Evolutionary conservation across 2,329 filamentous ascomycete genomes (phyloP).

Genomic region (Blumeria hordei): DNA sequence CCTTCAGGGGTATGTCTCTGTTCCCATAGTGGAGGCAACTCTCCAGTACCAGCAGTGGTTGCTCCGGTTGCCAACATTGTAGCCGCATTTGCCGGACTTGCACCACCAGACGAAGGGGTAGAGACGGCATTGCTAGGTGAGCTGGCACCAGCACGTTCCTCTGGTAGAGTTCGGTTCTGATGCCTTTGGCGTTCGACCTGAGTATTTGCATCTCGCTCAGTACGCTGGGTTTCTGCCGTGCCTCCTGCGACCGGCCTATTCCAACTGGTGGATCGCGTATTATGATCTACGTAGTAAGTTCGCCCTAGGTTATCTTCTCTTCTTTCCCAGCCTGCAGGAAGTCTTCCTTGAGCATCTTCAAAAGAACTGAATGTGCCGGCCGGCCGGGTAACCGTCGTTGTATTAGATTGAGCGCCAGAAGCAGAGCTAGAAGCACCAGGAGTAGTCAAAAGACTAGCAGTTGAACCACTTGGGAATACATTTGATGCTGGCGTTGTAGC

Average conservation of each 20-base stretch:
- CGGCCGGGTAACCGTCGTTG: conserved; percentile 7
- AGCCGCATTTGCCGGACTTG: conserved; percentile 27
- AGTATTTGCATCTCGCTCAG: conserved; percentile 68
- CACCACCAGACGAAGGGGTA: conserved; percentile 3
- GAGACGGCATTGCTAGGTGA: conserved; percentile 40
- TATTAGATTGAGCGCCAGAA: conserved; percentile 8
- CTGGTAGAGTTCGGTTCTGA: conserved; percentile 83
- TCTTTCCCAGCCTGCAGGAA: conserved; percentile 88
- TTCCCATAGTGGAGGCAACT: conserved; percentile 90
- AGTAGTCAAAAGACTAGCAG: conserved; percentile 15
- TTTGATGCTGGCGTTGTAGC: conserved; percentile 13
- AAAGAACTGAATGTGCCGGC: conserved; percentile 58
- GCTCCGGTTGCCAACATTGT: conserved; percentile 90
- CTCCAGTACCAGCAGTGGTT: conserved; percentile 81
- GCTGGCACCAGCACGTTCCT: conserved; percentile 81
- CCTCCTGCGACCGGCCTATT: conserved; percentile 62
- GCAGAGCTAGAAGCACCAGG: conserved; percentile 12
- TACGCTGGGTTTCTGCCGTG: conserved; percentile 52
- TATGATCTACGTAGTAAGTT: conserved; percentile 97
- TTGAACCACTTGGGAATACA: conserved; percentile 10
- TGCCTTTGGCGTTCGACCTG: conserved; percentile 82
- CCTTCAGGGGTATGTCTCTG: conserved; percentile 89
- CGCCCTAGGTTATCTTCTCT: conserved; percentile 84
- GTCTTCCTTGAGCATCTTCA: conserved; percentile 78
- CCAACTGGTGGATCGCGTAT: conserved; percentile 92